phyloP scores from a whole-genome alignment of 257 asterid species.

The Phtheirospermum japonicum region DNA sequence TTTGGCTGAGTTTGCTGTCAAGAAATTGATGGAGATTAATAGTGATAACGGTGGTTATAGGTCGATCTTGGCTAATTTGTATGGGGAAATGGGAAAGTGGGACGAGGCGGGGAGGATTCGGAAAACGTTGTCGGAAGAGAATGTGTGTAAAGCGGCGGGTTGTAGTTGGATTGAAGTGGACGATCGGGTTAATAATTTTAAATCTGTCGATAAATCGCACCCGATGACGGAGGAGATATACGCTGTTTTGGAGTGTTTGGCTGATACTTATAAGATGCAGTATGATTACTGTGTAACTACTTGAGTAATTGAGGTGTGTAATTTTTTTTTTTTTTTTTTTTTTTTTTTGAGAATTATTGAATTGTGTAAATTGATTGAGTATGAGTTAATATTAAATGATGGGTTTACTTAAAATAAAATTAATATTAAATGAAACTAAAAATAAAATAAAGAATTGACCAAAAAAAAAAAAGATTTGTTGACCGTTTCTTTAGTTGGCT shows the following conservation, averaged over 20 bases:
- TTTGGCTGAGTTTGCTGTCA: slow-evolving; percentile 59
- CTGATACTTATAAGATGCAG: slow-evolving; percentile 8
- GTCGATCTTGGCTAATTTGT: slow-evolving; percentile 67
- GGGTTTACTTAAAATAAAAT: no score
- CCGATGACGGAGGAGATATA: slow-evolving; percentile 56
- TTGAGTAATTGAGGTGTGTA: no score
- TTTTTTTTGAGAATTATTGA: no score
- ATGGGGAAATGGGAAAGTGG: slow-evolving; percentile 70
- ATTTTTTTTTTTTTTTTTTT: no score
- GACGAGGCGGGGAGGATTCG: slow-evolving; percentile 54
- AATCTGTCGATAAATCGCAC: slow-evolving; percentile 64
- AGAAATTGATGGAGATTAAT: slow-evolving; percentile 52
- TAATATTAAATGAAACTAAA: no score
- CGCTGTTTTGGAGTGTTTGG: slow-evolving; percentile 44
- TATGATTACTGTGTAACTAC: not conserved
- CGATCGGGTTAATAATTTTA: slow-evolving; percentile 49
- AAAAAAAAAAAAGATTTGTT: slow-evolving; percentile 8
- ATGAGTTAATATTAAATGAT: no score
- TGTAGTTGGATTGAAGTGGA: slow-evolving; percentile 86
- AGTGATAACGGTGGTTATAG: slow-evolving; percentile 65
- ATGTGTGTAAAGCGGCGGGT: slow-evolving; percentile 54
- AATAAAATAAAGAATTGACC: no score
- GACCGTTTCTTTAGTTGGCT: slow-evolving; percentile 38
- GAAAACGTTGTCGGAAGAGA: slow-evolving; percentile 40
- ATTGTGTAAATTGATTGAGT: no score